phyloP scores from a whole-genome alignment of 2,329 filamentous ascomycete species.

The Celoporthe dispersa region DNA sequence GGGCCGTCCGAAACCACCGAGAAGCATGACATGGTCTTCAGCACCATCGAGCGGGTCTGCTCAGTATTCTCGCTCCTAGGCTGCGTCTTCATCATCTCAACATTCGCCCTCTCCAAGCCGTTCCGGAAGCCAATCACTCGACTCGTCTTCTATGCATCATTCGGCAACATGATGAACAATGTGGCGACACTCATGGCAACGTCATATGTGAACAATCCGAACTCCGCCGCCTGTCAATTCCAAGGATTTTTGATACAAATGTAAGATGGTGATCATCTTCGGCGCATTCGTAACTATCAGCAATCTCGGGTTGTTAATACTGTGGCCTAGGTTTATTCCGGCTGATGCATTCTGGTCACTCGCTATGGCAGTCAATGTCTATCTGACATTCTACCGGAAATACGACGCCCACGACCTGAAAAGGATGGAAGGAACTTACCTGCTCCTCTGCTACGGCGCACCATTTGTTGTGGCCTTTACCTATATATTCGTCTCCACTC shows the following conservation, averaged over 20 bases:
- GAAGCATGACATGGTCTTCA: slow-evolving; percentile 44
- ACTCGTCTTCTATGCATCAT: slow-evolving; percentile 83
- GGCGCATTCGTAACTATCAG: slow-evolving; percentile 14
- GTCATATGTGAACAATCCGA: slow-evolving; percentile 55
- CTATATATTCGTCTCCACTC: slow-evolving; percentile 66
- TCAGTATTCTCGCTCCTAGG: slow-evolving; percentile 74
- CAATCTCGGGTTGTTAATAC: not conserved
- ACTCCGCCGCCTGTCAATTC: slow-evolving; percentile 66
- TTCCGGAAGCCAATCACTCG: slow-evolving; percentile 90
- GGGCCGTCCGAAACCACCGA: not conserved
- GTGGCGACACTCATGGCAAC: slow-evolving; percentile 75
- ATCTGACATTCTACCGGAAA: slow-evolving; percentile 77
- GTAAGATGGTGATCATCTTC: slow-evolving; percentile 53
- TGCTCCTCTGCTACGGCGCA: slow-evolving; percentile 72
- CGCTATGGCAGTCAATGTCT: slow-evolving; percentile 84
- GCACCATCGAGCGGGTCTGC: slow-evolving; percentile 67
- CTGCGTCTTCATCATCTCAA: slow-evolving; percentile 72
- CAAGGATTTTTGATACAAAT: slow-evolving; percentile 84
- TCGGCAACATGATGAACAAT: slow-evolving; percentile 79
- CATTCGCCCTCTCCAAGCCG: slow-evolving; percentile 67
- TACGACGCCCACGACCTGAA: slow-evolving; percentile 69
- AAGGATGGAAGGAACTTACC: slow-evolving; percentile 71
- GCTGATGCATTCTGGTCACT: slow-evolving; percentile 78
- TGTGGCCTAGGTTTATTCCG: slow-evolving; percentile 69
- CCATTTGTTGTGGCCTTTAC: slow-evolving; percentile 70